Percentiles rank a stretch among this genome's conserved stretches.
Conservation (phyloP, 2,329 filamentous ascomycete species). For the Penicillium oxalicum region DNA sequence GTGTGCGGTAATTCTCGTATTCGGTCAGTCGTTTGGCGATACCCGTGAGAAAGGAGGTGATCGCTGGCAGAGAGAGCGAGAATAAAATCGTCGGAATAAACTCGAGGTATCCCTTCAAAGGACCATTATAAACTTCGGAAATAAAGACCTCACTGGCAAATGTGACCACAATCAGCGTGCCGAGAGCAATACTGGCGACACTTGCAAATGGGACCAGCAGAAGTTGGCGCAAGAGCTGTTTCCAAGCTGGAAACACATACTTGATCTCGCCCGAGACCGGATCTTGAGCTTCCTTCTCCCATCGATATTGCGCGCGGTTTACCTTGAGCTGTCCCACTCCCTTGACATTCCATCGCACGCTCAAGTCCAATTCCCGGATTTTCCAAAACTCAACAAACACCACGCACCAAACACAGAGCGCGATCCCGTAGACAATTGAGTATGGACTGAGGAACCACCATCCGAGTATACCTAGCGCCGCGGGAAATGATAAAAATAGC, state of each 20-base stretch:
- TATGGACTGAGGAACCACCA: conserved; percentile 83
- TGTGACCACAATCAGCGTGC: conserved; percentile 74
- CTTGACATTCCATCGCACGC: conserved; percentile 81
- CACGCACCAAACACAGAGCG: conserved; percentile 78
- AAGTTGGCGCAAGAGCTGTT: conserved; percentile 69
- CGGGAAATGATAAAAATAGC: conserved; percentile 74
- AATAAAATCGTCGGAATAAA: conserved; percentile 86
- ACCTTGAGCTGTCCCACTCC: conserved; percentile 77
- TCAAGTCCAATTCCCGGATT: conserved; percentile 80
- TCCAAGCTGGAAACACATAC: conserved; percentile 67
- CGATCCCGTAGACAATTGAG: conserved; percentile 71
- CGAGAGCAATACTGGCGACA: conserved; percentile 64
- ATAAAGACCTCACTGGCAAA: conserved; percentile 96
- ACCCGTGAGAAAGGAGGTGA: conserved; percentile 67
- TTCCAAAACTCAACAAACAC: conserved; percentile 96
- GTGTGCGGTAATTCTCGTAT: conserved; percentile 87
- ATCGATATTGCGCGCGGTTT: conserved; percentile 69
- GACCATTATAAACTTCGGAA: conserved; percentile 84
- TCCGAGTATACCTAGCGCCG: conserved; percentile 66
- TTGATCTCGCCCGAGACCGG: conserved; percentile 74
- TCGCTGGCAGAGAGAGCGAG: conserved; percentile 71
- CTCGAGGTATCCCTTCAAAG: conserved; percentile 74
- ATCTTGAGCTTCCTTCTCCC: conserved; percentile 71
- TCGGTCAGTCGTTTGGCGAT: conserved; percentile 73
- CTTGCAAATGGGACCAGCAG: conserved; percentile 81